A percentile compares a stretch with the other conserved stretches of the same genome.
These are phyloP conservation scores for Aspergillus aculeatinus DNA, from an alignment of 2,329 filamentous ascomycete genomes.

Conservation along the genomic window DNA sequence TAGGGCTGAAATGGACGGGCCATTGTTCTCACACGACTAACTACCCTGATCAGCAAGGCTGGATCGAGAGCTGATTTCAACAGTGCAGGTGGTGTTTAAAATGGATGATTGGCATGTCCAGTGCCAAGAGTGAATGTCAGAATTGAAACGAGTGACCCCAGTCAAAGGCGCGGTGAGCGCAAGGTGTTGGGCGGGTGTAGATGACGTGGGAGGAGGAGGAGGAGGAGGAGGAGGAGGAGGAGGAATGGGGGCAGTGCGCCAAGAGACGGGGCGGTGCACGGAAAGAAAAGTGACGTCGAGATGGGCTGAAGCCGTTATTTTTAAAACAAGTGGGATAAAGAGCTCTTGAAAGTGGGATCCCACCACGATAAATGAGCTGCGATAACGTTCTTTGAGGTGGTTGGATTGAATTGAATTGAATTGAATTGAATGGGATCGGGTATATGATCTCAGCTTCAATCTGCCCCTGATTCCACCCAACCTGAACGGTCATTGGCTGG, in stretches of 20 bases:
- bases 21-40: constrained; percentile 22
- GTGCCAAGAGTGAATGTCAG: neutral
- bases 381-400: neutral
- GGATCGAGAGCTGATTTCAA: neutral
- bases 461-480: neutral
- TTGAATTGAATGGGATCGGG: neutral
- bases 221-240: neutral
- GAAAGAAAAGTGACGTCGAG: neutral
- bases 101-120: constrained; percentile 11
- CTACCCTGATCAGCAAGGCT: constrained; percentile 5
- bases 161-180: constrained; percentile 2
- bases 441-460: neutral
- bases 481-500: neutral
- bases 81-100: constrained; percentile 3
- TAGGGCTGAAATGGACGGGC: constrained; percentile 28
- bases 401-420: neutral
- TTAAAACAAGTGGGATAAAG: neutral
- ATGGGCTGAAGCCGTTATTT: neutral
- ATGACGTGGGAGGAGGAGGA: constrained; percentile 15
- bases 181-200: neutral
- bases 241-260: neutral
- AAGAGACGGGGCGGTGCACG: constrained; percentile 5
- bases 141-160: neutral
- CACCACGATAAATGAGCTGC: neutral
- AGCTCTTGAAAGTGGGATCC: neutral